Evolutionary conservation across 1,284 basidiomycete species (phyloP).

Genomic region (Ceratobasidium sp.): DNA sequence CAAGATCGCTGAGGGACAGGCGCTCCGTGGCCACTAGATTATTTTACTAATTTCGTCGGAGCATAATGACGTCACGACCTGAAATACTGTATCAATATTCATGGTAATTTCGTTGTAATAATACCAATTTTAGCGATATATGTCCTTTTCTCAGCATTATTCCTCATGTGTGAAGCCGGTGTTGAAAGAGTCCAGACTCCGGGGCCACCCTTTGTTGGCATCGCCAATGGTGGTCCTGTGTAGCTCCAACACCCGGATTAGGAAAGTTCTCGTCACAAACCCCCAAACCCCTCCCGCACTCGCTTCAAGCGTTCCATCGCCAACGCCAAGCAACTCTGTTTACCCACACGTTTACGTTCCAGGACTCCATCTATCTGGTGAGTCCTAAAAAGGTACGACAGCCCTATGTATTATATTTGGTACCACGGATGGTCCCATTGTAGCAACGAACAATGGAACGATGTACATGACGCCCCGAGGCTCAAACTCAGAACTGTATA

Average conservation of each 20-base stretch:
- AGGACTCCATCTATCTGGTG: neutral
- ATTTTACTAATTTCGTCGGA: neutral
- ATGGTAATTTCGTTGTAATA: neutral
- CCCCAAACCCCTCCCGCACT: neutral
- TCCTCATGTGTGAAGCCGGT: too few species aligned
- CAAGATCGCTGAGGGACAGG: constrained; percentile 42
- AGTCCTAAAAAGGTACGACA: neutral
- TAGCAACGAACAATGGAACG: constrained; percentile 11
- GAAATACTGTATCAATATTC: constrained; percentile 7
- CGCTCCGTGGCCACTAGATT: constrained; percentile 25
- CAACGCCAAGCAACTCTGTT: neutral
- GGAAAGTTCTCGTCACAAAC: too few species aligned
- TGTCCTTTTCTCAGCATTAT: too few species aligned
- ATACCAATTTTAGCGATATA: neutral
- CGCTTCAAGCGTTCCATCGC: neutral
- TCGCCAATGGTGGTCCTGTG: too few species aligned
- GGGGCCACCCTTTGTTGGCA: too few species aligned
- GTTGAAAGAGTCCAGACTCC: too few species aligned
- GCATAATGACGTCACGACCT: neutral
- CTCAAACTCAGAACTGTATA: neutral
- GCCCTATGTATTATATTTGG: constrained; percentile 5
- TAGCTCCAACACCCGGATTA: too few species aligned
- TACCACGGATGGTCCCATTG: neutral
- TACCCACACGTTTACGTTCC: neutral
- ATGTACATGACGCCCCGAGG: neutral